Evolutionary conservation across 2,329 filamentous ascomycete genomes (phyloP), one percentile per base, ranked within the genome.

Genomic region (Penicillium thymicola): DNA sequence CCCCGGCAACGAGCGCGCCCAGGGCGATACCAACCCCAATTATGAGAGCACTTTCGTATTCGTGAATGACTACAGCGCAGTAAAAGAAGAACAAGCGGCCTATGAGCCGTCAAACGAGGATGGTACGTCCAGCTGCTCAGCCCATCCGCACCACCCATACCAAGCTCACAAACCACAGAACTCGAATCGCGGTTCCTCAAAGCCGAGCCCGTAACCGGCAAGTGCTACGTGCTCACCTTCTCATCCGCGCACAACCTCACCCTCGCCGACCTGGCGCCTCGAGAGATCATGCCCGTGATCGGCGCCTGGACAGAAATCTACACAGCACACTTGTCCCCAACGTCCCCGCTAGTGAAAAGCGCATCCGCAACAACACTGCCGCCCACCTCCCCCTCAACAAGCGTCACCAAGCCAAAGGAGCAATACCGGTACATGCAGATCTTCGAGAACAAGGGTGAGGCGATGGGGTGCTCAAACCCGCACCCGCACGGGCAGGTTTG

Each of bases 351-450:
- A 7, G 80, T 70, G 13, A 68, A 78, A 51, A 68, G 77, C 41
- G 78, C 81, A 7, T 62, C 72, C 14, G 72, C 78, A 5, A 80
- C 77, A 9, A 77, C 77, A 7, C 67, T 82, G 37, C 74, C 79
- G 7, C 77, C 80, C 9, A 72, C 78, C 37, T 75, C 77, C 23
- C 74, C 78, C 10, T 74, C 78, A 13, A 72, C 76, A 23, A 69
- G 68, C 47, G 70, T 82, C 18, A 65, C 76, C 8, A 76, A 77
- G 28, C 88, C 91, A 5, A 85, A 82, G 50, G 83, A 89, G 51
- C 90, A 96, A 75, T 91, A 96, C 67, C 85, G 89, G 52, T 97
- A 96, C 77, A 97, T 99, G 92, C 94, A 99, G 72, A 97, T 99
- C 62, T 99, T 99, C 61, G 94, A 99, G 78, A 99, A 99, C 80